Conservation (phyloP, 257 asterid genomes). For the Solanum ossicruentum region DNA sequence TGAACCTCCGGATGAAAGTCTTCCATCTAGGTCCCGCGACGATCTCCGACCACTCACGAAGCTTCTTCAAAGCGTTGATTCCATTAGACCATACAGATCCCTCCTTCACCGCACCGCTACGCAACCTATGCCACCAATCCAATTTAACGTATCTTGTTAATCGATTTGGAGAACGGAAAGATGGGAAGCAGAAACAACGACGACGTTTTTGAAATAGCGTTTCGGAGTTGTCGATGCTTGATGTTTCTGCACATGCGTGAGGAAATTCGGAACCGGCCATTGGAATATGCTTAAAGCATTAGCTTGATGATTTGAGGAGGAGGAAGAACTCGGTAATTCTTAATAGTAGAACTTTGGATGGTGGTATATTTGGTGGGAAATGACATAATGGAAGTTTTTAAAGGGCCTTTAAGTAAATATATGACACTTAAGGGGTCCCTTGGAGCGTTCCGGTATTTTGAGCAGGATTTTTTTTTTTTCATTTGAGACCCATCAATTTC, state of each 20-base stretch:
- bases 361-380: neutral
- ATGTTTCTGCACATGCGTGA: conserved; percentile 14
- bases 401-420: neutral
- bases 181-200: conserved; percentile 37
- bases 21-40: conserved; percentile 85
- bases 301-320: neutral
- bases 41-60: conserved; percentile 85
- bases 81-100: conserved; percentile 43
- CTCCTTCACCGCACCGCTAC: conserved; percentile 1
- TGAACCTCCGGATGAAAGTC: conserved; percentile 73
- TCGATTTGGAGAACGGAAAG: conserved; percentile 20
- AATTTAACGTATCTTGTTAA: conserved; percentile 9
- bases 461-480: too few species aligned
- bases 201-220: conserved; percentile 26
- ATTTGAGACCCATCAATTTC: too few species aligned
- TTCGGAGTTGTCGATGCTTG: conserved; percentile 21
- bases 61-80: conserved; percentile 41
- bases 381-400: neutral
- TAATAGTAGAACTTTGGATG: neutral
- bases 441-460: too few species aligned
- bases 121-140: conserved; percentile 47
- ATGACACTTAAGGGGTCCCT: neutral
- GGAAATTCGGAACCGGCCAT: conserved; percentile 38
- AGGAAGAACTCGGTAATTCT: neutral
- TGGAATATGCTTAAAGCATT: neutral